Evolutionary conservation across 2,329 filamentous ascomycete genomes (phyloP).

Genomic region (Stagonosporopsis rhizophila): DNA sequence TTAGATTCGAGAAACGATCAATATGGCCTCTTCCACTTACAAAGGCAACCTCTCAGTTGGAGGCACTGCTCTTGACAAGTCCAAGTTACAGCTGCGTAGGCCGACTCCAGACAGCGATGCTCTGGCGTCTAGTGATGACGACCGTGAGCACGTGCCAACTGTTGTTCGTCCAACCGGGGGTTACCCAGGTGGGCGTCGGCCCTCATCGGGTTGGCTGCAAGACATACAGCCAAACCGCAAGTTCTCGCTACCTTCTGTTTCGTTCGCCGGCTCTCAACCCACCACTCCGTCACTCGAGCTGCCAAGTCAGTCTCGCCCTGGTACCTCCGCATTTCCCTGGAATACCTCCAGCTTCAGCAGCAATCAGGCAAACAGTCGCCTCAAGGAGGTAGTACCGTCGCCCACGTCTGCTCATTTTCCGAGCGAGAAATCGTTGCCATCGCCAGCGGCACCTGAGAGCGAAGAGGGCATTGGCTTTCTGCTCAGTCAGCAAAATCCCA

Average conservation of each 20-base stretch:
- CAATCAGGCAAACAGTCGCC: constrained; percentile 30
- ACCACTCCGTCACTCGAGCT: constrained; percentile 77
- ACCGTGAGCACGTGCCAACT: constrained; percentile 66
- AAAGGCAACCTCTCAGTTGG: constrained; percentile 41
- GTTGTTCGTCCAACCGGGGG: constrained; percentile 29
- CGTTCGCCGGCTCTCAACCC: constrained; percentile 82
- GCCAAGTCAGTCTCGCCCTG: constrained; percentile 49
- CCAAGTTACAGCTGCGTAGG: constrained; percentile 71
- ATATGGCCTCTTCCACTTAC: constrained; percentile 38
- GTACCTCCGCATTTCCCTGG: constrained; percentile 54
- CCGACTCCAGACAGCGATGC: constrained; percentile 95
- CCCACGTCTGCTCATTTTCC: constrained; percentile 40
- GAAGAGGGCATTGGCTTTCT: constrained; percentile 57
- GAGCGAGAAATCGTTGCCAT: constrained; percentile 33
- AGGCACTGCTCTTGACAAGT: constrained; percentile 65
- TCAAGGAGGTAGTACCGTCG: constrained; percentile 45
- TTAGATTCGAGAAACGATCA: constrained; percentile 10
- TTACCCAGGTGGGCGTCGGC: constrained; percentile 38
- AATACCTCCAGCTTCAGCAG: constrained; percentile 48
- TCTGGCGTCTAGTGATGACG: constrained; percentile 92
- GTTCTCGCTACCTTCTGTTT: constrained; percentile 70
- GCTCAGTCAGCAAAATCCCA: constrained; percentile 67
- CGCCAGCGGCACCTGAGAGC: constrained; percentile 47
- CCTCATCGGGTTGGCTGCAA: constrained; percentile 72
- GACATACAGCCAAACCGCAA: constrained; percentile 76